Conservation (phyloP, 352 stramenopile genomes). For the Lagenidium sp. region DNA sequence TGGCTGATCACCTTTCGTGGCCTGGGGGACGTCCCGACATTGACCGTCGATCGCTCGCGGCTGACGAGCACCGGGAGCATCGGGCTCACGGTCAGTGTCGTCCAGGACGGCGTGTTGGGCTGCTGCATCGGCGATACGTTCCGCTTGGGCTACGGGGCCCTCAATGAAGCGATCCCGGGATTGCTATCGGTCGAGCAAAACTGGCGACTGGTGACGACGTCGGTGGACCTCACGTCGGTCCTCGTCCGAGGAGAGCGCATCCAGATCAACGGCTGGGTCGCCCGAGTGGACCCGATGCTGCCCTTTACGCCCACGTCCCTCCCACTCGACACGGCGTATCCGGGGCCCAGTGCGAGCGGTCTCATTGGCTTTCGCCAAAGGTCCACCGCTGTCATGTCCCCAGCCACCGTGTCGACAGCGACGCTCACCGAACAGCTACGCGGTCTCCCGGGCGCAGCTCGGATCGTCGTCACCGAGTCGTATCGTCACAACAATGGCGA, state of each 20-base stretch:
- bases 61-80: constrained; percentile 9
- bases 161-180: constrained; percentile 6
- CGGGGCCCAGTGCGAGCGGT: background rate
- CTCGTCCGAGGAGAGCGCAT: constrained; percentile 13
- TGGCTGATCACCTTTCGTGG: constrained; percentile 20
- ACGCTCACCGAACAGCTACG: no score
- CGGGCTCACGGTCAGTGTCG: background rate
- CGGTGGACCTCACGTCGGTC: constrained; percentile 8
- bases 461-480: no score
- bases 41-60: constrained; percentile 10
- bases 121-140: constrained; percentile 10
- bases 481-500: no score
- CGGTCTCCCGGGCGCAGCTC: no score
- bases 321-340: constrained; percentile 11
- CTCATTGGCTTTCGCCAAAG: constrained; percentile 8
- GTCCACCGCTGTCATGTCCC: constrained; percentile 1
- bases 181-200: constrained; percentile 11
- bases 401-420: no score
- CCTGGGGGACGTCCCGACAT: constrained; percentile 11
- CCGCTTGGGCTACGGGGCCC: constrained; percentile 1
- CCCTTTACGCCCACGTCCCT: constrained; percentile 11
- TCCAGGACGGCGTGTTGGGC: constrained; percentile 4
- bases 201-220: constrained; percentile 13
- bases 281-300: constrained; percentile 13
- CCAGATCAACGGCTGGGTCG: constrained; percentile 5